Evolutionary conservation across 148 eudicot species (phyloP).

Genomic region (Dysphania ambrosioides): DNA sequence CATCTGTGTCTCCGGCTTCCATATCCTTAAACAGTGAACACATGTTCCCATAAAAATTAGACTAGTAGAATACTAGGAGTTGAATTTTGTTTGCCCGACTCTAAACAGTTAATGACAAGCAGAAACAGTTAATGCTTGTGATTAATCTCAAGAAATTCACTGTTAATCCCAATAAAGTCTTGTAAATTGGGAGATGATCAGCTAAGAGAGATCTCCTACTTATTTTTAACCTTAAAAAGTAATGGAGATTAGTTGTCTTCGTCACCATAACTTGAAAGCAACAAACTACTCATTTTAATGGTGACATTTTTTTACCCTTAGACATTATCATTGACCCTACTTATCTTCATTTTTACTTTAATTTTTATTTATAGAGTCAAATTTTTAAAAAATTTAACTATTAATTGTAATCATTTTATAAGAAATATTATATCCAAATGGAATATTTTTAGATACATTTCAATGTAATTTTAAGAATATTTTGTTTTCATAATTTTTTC

Average conservation of each 20-base stretch:
- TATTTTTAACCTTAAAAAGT: background rate
- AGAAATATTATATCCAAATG: too few relatives aligned
- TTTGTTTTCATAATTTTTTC: too few relatives aligned
- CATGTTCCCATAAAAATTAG: slow-evolving; percentile 20
- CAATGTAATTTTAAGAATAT: too few relatives aligned
- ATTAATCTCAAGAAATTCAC: slow-evolving; percentile 24
- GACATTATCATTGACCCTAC: too few relatives aligned
- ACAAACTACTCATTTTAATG: background rate
- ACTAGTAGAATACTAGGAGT: background rate
- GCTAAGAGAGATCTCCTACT: background rate
- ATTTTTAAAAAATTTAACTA: too few relatives aligned
- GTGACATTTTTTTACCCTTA: background rate
- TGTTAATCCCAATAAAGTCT: slow-evolving; percentile 27
- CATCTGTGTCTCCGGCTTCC: slow-evolving; percentile 36
- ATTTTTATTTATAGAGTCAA: too few relatives aligned
- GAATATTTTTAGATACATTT: too few relatives aligned
- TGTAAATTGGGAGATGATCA: slow-evolving; percentile 15
- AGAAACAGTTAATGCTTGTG: slow-evolving; percentile 22
- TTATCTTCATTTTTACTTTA: too few relatives aligned
- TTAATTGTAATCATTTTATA: too few relatives aligned
- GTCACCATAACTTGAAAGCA: background rate
- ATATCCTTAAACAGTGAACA: slow-evolving; percentile 21
- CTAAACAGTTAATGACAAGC: slow-evolving; percentile 13
- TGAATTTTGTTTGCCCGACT: background rate
- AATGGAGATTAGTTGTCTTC: background rate